phyloP scores from a whole-genome alignment of 2,329 filamentous ascomycete species.

The Colletotrichum ledebouriae region DNA sequence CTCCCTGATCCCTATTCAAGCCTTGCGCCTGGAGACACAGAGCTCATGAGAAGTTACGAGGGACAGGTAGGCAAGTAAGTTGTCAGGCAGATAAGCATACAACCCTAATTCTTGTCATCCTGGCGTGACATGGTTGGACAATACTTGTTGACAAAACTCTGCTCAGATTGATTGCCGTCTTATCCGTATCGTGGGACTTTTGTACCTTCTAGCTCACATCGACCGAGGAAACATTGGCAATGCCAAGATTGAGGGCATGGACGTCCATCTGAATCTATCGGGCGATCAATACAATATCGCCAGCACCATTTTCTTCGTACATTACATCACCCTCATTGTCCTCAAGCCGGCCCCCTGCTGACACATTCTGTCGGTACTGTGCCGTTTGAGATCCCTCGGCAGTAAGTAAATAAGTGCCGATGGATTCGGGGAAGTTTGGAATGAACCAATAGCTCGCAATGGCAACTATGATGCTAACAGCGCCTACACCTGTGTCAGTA shows the following conservation, averaged over 20 bases:
- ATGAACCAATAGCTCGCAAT: constrained; percentile 52
- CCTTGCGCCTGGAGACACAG: neutral
- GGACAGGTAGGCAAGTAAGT: constrained; percentile 39
- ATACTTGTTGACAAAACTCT: neutral
- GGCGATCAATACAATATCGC: constrained; percentile 34
- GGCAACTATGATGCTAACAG: constrained; percentile 51
- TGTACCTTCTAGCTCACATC: constrained; percentile 44
- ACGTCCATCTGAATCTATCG: constrained; percentile 5
- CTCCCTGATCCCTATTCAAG: no score
- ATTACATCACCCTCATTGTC: constrained; percentile 68
- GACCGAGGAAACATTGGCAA: constrained; percentile 40
- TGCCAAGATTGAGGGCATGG: constrained; percentile 36
- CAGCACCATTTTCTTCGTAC: constrained; percentile 36
- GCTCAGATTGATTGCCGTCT: constrained; percentile 44
- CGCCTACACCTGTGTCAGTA: constrained; percentile 42
- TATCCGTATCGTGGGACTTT: constrained; percentile 41
- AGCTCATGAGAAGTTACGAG: constrained; percentile 8
- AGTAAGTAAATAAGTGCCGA: constrained; percentile 50
- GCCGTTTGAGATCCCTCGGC: constrained; percentile 56
- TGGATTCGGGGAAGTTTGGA: constrained; percentile 54
- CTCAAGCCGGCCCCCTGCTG: constrained; percentile 52
- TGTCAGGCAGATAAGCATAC: constrained; percentile 23
- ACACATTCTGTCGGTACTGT: constrained; percentile 52
- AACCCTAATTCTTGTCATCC: no score
- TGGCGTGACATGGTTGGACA: neutral